phyloP scores from a whole-genome alignment of 2,329 filamentous ascomycete species.

The Fusarium multiceps region DNA sequence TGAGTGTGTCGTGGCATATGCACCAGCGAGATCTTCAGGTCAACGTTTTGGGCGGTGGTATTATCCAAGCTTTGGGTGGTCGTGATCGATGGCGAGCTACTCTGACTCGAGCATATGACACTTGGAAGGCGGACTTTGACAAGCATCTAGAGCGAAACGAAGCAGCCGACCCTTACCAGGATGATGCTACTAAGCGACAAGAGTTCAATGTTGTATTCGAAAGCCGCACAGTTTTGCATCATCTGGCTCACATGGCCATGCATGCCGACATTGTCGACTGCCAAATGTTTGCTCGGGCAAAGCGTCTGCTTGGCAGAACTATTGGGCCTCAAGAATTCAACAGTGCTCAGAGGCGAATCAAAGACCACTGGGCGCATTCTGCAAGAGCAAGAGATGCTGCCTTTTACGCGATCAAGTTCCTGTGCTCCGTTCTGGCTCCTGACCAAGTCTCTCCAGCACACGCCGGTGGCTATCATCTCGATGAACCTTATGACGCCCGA shows the following conservation, averaged over 20 bases:
- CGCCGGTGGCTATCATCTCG: constrained; percentile 55
- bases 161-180: constrained; percentile 64
- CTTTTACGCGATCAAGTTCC: constrained; percentile 90
- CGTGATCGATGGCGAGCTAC: constrained; percentile 91
- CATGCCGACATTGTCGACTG: constrained; percentile 98
- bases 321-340: constrained; percentile 86
- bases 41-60: constrained; percentile 79
- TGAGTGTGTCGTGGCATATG: constrained; percentile 98
- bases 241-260: constrained; percentile 97
- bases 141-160: constrained; percentile 76
- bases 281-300: constrained; percentile 92
- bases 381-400: constrained; percentile 90
- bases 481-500: constrained; percentile 77
- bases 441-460: constrained; percentile 51
- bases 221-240: constrained; percentile 88
- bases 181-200: constrained; percentile 70
- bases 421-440: constrained; percentile 83
- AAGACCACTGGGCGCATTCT: constrained; percentile 87
- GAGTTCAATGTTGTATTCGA: constrained; percentile 78
- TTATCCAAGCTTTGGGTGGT: constrained; percentile 82
- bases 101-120: constrained; percentile 88
- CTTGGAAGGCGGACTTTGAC: constrained; percentile 94
- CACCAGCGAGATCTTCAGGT: constrained; percentile 95
- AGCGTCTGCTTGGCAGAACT: constrained; percentile 83
- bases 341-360: constrained; percentile 84